Base-by-base conservation (phyloP, 176 grass and related monocot genomes). In the Avena sativa region DNA sequence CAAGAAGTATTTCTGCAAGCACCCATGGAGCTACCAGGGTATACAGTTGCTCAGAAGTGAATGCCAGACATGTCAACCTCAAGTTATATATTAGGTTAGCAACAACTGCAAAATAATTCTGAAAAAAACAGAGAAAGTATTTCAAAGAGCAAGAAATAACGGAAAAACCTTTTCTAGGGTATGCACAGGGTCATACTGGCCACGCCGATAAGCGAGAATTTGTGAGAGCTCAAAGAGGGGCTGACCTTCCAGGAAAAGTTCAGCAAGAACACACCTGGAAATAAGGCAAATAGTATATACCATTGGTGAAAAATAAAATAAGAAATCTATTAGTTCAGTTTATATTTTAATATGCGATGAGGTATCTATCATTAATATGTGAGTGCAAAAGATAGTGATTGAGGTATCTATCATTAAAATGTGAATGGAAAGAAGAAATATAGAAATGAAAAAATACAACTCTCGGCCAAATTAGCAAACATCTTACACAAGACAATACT, bases 181-280 rank as follows among this genome's bases (percentile, higher is more conserved):
- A 60, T 79, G 81, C 16, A 57, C 85, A 68, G 93, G 96, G 90
- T 98, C 96, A 81, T 92, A 88, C 80, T 98, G 96, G 62, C 96
- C 96, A 83, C 96, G 88, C 26, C 96, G 93, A 91, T 98, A 98
- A 71, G 96, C 79, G 76, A 98, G 93, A 89, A 98, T 90, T 77
- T 98, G 93, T 10, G 96, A 94, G 87, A 93, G 85, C 89, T 98
- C 96, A 94, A 98, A 98, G 49, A 98, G 89, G 48, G 93, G 87
- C 76, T 94, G 93, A 10, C 93, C 96, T 58, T 96, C 90, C 36
- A 98, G 87, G 78, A 98, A 98, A 84, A 98, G 90, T 58, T 98
- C 96, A 87, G 96, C 96, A 82, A 98, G 87, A 82, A 98, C 96
- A 70, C 96, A 98, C 90, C 96, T 98, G 91, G 12, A 92, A 87